Conservation (phyloP, 805 yeast species). For the Candida endomychidarum region DNA sequence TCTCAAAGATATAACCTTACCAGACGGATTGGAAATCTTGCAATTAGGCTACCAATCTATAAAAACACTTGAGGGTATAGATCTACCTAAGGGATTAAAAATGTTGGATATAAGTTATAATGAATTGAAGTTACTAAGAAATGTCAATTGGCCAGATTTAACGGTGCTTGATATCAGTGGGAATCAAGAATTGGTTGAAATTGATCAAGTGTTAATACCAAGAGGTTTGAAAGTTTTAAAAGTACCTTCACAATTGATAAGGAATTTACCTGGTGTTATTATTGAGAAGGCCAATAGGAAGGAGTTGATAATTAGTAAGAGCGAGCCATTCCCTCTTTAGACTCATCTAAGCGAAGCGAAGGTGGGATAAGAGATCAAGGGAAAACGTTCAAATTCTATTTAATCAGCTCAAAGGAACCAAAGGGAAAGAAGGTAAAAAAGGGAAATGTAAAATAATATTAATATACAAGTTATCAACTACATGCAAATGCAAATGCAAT, state of each 20-base stretch:
- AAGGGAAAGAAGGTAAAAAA: neutral
- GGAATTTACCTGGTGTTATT: conserved; percentile 36
- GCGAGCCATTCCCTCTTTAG: conserved; percentile 26
- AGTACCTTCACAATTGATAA: conserved; percentile 33
- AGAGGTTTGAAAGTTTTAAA: conserved; percentile 37
- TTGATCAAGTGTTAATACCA: conserved; percentile 40
- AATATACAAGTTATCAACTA: conserved; percentile 7
- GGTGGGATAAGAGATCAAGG: too few species aligned
- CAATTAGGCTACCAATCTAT: conserved; percentile 41
- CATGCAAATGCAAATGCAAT: too few species aligned
- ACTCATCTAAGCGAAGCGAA: too few species aligned
- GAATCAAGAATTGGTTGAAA: conserved; percentile 36
- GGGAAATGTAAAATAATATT: neutral
- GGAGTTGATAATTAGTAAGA: conserved; percentile 30
- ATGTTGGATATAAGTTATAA: conserved; percentile 37
- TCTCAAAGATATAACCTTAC: conserved; percentile 41
- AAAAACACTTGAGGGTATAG: conserved; percentile 37
- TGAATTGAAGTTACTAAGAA: conserved; percentile 37
- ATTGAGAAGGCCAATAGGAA: conserved; percentile 41
- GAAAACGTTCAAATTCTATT: neutral
- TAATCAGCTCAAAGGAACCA: neutral
- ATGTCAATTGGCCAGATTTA: conserved; percentile 37
- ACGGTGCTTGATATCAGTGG: conserved; percentile 40
- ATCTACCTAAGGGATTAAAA: conserved; percentile 35
- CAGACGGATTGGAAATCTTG: conserved; percentile 34